Evolutionary conservation across 768 basidiomycete genomes (phyloP).

Genomic region (Leccinellum rugosiceps): DNA sequence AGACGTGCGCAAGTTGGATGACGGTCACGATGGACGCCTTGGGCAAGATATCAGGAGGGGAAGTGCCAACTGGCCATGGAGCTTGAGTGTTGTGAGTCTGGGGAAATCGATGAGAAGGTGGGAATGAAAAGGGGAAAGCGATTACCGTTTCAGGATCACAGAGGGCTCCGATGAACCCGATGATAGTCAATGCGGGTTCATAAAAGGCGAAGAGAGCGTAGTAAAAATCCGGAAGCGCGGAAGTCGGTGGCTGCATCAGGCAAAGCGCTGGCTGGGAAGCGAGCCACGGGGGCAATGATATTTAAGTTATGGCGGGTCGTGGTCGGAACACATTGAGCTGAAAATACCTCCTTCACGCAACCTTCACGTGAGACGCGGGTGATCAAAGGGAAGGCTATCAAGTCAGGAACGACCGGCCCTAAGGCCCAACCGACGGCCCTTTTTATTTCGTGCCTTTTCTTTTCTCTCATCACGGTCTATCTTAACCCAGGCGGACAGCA

Average conservation of each 20-base stretch:
- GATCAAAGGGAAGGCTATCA: not conserved
- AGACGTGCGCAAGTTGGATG: conserved; percentile 75
- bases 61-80: conserved; percentile 54
- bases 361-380: conserved; percentile 4
- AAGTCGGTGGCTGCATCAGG: conserved; percentile 42
- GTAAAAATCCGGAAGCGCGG: conserved; percentile 71
- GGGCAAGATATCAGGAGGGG: conserved; percentile 49
- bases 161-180: conserved; percentile 65
- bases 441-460: not conserved
- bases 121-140: not conserved
- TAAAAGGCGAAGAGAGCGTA: conserved; percentile 71
- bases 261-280: not conserved
- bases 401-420: conserved; percentile 25
- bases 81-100: conserved; percentile 76
- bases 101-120: not conserved
- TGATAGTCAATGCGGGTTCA: conserved; percentile 63
- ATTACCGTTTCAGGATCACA: conserved; percentile 63
- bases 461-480: conserved; percentile 52
- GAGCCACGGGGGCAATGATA: not conserved
- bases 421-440: conserved; percentile 9
- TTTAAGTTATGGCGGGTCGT: not conserved
- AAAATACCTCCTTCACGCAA: not conserved
- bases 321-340: not conserved
- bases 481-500: conserved; percentile 67
- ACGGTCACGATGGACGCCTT: conserved; percentile 66